Percentiles rank a stretch among this genome's conserved stretches.
Conservation (phyloP, 176 grass and related monocot species). For the Pontederia paniculata region DNA sequence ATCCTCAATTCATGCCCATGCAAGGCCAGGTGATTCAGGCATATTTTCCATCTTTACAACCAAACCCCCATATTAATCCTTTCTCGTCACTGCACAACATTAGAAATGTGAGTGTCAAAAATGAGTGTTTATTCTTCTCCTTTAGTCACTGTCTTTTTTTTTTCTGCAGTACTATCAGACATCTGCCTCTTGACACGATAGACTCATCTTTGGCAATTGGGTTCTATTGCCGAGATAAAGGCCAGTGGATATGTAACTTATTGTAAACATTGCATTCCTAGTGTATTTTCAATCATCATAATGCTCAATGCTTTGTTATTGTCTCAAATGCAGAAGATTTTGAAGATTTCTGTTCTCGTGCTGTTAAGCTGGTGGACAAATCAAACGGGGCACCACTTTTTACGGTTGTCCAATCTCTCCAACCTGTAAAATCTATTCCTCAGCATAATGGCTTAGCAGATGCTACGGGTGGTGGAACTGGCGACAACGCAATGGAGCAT, state of each 20-base stretch:
- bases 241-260: slow-evolving; percentile 20
- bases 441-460: background rate
- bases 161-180: slow-evolving; percentile 42
- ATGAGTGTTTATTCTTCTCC: too few species aligned
- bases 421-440: slow-evolving; percentile 29
- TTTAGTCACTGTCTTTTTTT: slow-evolving; percentile 3
- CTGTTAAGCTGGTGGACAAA: slow-evolving; percentile 49
- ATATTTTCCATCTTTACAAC: slow-evolving; percentile 3
- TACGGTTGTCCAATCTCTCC: slow-evolving; percentile 50
- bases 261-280: background rate
- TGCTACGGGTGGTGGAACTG: slow-evolving; percentile 14
- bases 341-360: slow-evolving; percentile 74
- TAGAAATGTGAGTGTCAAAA: too few species aligned
- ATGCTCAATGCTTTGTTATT: slow-evolving; percentile 4
- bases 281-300: background rate
- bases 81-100: background rate
- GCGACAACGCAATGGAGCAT: slow-evolving; percentile 22
- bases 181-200: slow-evolving; percentile 75
- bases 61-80: background rate
- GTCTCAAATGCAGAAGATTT: slow-evolving; percentile 46
- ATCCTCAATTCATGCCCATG: too few species aligned
- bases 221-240: slow-evolving; percentile 83
- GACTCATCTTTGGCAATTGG: slow-evolving; percentile 94
- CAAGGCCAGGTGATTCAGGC: too few species aligned
- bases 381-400: slow-evolving; percentile 79